Percentiles rank a stretch among this genome's conserved stretches.
These are phyloP conservation scores for Rhinocladiella similis DNA, from an alignment of 2,329 filamentous ascomycete species.

Conservation along the genomic window DNA sequence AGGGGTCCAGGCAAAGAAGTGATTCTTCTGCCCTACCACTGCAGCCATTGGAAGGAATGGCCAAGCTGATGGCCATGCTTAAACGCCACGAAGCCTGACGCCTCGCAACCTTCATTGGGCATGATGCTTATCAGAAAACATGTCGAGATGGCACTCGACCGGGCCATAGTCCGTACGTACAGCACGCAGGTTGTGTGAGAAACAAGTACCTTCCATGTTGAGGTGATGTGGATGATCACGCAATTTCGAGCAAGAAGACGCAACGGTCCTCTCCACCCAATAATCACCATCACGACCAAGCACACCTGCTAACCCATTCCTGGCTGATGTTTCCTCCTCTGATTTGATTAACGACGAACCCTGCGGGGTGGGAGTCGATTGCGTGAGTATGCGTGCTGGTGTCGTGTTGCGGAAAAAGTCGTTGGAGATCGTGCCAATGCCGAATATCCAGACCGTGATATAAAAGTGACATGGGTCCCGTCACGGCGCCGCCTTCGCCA, in stretches of 20 bases:
- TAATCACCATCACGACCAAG: not conserved
- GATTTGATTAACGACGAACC: not conserved
- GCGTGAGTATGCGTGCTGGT: not conserved
- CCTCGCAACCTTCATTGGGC: not conserved
- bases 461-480: not conserved
- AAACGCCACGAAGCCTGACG: not conserved
- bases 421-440: not conserved
- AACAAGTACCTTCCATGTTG: conserved; percentile 12
- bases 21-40: not conserved
- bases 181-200: not conserved
- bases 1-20: too few species aligned
- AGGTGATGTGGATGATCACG: conserved; percentile 15
- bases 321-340: not conserved
- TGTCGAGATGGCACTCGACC: not conserved
- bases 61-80: not conserved
- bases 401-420: not conserved
- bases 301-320: not conserved
- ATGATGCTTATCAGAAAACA: conserved; percentile 4
- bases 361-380: not conserved
- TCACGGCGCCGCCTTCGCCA: not conserved
- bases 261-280: conserved; percentile 6
- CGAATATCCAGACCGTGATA: not conserved
- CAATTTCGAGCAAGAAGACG: conserved; percentile 21
- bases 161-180: not conserved
- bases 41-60: not conserved